Base-by-base conservation (phyloP, 2,329 filamentous ascomycete genomes). In the Exserohilum rostratum region DNA sequence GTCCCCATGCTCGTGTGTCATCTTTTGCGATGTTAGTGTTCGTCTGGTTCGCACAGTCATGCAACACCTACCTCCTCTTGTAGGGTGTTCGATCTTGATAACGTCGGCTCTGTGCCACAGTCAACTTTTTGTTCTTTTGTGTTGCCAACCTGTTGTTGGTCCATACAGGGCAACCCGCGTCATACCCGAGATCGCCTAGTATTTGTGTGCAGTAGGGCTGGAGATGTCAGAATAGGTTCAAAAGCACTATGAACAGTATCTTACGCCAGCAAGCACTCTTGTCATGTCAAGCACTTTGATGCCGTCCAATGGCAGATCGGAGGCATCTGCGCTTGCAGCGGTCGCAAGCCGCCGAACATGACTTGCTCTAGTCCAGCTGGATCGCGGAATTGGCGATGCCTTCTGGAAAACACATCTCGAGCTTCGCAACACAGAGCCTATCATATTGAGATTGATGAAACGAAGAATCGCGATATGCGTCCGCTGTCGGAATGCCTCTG, bases 181-280 rank as follows among this genome's bases (percentile, higher is more conserved):
- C 86, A 75, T 86, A 96, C 93, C 95, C 95, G 66, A 99, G 83
- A 77, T 99, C 95, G 52, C 93, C 95, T 9, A 99, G 79, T 49
- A 99, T 97, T 75, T 99, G 95, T 33, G 95, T 98, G 69, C 92
- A 97, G 72, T 98, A 98, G 62, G 95, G 95, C 91, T 98, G 68
- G 12, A 52, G 5, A 6, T 33, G 52, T 75, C 31, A 75, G 68
- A 52, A 11, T n/a, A 31, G 9, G 2, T 18, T n/a, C 10, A 33
- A 5, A 5, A 2, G 3, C 11, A 15, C 4, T 6, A 0, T 10
- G 9, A 15, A 12, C 1, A 1, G 15, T 15, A 2, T 83, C 89
- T 78, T 81, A 97, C 93, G 53, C 95, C 95, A 60, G 95, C 95
- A 61, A 99, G 79, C 1, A 99, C 95, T 78, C 95, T 85, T 3